Evolutionary conservation across 768 basidiomycete species (phyloP).

Genomic region (Lactarius sp.): DNA sequence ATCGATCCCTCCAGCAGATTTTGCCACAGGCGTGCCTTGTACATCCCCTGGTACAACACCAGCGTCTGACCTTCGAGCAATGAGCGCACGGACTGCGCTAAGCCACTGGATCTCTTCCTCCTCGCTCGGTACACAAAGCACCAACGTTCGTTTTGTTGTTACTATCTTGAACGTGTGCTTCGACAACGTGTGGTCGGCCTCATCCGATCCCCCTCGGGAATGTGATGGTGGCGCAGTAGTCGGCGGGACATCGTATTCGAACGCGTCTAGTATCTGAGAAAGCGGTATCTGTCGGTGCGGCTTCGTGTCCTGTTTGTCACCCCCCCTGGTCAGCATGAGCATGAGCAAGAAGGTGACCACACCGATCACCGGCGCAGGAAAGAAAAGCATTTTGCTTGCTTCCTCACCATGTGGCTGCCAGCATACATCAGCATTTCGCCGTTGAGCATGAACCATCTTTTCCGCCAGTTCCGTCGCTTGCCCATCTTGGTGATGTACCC

Average conservation of each 20-base stretch:
- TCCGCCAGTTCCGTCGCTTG: slow-evolving; percentile 91
- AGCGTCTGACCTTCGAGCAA: slow-evolving; percentile 55
- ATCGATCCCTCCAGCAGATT: slow-evolving; percentile 20
- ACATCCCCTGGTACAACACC: slow-evolving; percentile 33
- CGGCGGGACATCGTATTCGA: slow-evolving; percentile 73
- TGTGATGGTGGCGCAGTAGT: slow-evolving; percentile 37
- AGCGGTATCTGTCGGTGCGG: slow-evolving; percentile 84
- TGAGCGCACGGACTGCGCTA: slow-evolving; percentile 87
- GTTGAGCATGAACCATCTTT: slow-evolving; percentile 95
- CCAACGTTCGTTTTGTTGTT: slow-evolving; percentile 83
- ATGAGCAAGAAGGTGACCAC: background rate
- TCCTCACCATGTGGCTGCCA: slow-evolving; percentile 89
- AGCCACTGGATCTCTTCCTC: slow-evolving; percentile 99
- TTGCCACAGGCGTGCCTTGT: slow-evolving; percentile 22
- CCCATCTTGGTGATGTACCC: slow-evolving; percentile 98
- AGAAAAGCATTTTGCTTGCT: slow-evolving; percentile 11
- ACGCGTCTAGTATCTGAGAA: slow-evolving; percentile 80
- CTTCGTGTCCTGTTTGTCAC: slow-evolving; percentile 68
- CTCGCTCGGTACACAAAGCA: slow-evolving; percentile 91
- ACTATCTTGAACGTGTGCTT: slow-evolving; percentile 89
- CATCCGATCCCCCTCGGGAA: slow-evolving; percentile 39
- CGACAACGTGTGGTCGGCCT: slow-evolving; percentile 34
- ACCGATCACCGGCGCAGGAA: slow-evolving; percentile 6
- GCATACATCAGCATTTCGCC: slow-evolving; percentile 84
- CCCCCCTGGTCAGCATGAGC: background rate